A percentile compares a stretch with the other conserved stretches of the same genome.
Conservation (phyloP, 2,329 filamentous ascomycete genomes). For the Botrytis tulipae region DNA sequence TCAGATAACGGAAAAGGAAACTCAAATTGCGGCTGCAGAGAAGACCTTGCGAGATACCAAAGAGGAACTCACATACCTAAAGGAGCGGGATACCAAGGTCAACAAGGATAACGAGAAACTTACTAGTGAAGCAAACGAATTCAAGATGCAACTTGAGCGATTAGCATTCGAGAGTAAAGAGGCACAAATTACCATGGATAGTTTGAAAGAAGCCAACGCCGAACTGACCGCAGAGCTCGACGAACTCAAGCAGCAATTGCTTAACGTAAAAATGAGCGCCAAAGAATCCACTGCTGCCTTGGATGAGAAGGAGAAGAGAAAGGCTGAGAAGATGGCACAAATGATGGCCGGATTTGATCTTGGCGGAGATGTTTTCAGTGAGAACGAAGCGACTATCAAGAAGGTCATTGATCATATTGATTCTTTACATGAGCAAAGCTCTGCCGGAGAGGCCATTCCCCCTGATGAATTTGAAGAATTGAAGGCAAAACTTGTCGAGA, state of each 20-base stretch:
- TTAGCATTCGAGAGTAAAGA: constrained; percentile 96
- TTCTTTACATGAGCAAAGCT: constrained; percentile 71
- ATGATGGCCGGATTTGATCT: constrained; percentile 99
- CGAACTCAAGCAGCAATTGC: constrained; percentile 91
- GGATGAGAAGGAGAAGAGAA: constrained; percentile 98
- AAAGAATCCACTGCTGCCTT: constrained; percentile 87
- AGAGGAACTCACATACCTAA: constrained; percentile 80
- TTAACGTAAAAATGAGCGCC: constrained; percentile 94
- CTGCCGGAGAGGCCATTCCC: constrained; percentile 73
- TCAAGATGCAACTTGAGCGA: constrained; percentile 96
- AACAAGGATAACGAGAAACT: constrained; percentile 90
- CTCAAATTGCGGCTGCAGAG: constrained; percentile 73
- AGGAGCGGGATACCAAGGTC: constrained; percentile 79
- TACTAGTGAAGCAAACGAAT: constrained; percentile 81
- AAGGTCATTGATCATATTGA: constrained; percentile 83
- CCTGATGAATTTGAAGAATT: constrained; percentile 79
- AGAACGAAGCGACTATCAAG: constrained; percentile 83
- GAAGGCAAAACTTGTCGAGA: constrained; percentile 76
- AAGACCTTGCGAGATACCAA: constrained; percentile 78
- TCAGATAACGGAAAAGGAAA: constrained; percentile 90
- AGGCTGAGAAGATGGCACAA: constrained; percentile 98
- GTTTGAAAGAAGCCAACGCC: constrained; percentile 89
- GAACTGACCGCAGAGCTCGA: constrained; percentile 91
- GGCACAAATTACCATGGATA: constrained; percentile 95
- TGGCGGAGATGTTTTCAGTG: constrained; percentile 87